Evolutionary conservation across 2,329 filamentous ascomycete genomes (phyloP).

Genomic region (Pseudogymnoascus sp.): DNA sequence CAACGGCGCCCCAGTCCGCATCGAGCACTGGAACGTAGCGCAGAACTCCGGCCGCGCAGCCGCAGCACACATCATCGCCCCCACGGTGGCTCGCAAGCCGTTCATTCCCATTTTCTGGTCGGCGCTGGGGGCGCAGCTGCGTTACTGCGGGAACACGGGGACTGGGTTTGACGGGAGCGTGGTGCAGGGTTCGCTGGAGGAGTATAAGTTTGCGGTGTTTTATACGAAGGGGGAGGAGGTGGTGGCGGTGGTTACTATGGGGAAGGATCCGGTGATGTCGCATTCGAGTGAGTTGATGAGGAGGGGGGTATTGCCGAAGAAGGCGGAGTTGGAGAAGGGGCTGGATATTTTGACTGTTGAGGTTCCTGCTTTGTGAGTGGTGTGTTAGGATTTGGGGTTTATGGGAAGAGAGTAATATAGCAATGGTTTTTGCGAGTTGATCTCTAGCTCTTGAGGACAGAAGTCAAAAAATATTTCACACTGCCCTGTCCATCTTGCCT

Average conservation of each 20-base stretch:
- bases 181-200: slow-evolving; percentile 64
- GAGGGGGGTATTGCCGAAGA: slow-evolving; percentile 69
- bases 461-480: not conserved
- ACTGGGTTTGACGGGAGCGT: slow-evolving; percentile 82
- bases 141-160: slow-evolving; percentile 84
- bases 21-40: slow-evolving; percentile 98
- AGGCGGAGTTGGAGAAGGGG: slow-evolving; percentile 63
- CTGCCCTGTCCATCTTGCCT: not conserved
- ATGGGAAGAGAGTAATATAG: not conserved
- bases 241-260: slow-evolving; percentile 86
- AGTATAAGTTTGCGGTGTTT: slow-evolving; percentile 79
- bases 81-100: slow-evolving; percentile 49
- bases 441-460: not conserved
- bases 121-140: slow-evolving; percentile 75
- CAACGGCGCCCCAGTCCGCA: slow-evolving; percentile 63
- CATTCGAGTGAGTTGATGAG: slow-evolving; percentile 82
- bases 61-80: slow-evolving; percentile 65
- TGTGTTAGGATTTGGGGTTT: not conserved
- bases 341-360: slow-evolving; percentile 25
- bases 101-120: slow-evolving; percentile 98
- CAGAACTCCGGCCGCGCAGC: slow-evolving; percentile 82
- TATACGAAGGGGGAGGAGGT: slow-evolving; percentile 81
- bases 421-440: not conserved
- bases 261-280: slow-evolving; percentile 75
- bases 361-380: slow-evolving; percentile 15